Conservation (phyloP, 257 asterid species). For the Penstemon newberryi region DNA sequence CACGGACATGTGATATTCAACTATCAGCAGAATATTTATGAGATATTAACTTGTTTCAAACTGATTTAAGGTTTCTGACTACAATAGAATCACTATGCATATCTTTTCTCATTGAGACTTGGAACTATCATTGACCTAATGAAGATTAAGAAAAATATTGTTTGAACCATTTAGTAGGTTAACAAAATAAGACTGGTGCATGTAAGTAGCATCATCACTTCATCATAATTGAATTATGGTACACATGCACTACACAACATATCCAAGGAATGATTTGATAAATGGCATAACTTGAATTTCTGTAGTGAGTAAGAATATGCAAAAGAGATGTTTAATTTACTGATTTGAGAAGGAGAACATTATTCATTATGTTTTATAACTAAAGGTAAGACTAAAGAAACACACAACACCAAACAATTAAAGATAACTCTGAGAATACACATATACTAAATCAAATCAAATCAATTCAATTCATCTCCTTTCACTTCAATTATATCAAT, state of each 20-base stretch:
- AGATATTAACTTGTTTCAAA: not conserved
- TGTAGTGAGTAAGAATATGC: not conserved
- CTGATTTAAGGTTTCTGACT: not conserved
- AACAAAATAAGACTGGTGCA: too few relatives aligned
- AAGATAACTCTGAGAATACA: too few relatives aligned
- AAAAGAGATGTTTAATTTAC: not conserved
- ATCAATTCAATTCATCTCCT: not conserved
- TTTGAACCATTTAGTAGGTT: too few relatives aligned
- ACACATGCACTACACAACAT: too few relatives aligned
- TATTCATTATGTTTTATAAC: too few relatives aligned
- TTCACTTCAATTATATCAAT: not conserved
- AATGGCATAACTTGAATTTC: not conserved
- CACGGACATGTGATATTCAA: not conserved
- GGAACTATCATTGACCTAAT: too few relatives aligned
- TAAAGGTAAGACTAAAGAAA: too few relatives aligned
- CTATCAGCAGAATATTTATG: not conserved
- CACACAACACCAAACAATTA: too few relatives aligned
- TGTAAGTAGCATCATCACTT: too few relatives aligned
- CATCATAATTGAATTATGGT: too few relatives aligned
- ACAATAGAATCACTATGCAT: not conserved
- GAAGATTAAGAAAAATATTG: too few relatives aligned
- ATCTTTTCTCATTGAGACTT: not conserved
- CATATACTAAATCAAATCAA: too few relatives aligned
- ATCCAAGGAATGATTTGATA: not conserved
- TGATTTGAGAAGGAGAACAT: not conserved